Base-by-base conservation (phyloP, 441 rosid species). In the Melastoma candidum region DNA sequence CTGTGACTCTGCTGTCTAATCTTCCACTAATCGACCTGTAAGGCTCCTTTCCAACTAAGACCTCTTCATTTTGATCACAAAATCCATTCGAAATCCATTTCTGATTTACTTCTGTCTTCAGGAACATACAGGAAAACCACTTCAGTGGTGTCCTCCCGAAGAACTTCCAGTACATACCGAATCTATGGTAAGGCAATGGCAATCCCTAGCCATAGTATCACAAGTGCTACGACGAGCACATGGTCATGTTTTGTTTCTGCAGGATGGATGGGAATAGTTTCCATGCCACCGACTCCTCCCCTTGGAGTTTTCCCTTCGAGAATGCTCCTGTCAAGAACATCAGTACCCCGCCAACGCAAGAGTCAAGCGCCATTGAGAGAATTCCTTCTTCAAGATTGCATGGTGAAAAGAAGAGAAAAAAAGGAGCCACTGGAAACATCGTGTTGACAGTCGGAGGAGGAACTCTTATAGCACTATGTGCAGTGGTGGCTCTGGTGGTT, bases 241-340 rank as follows among this genome's bases (percentile, higher is more conserved):
- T 17, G 22, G 7, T 29, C 5, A 32, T 54, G 47, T 32, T 53
- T 51, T 17, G 22, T 50, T 46, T 59, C 27, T 55, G 57, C 66
- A 94, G 99, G 96, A 71, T 93, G 65, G 92, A 84, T 61, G 87
- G 95, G 57, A 93, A 89, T 71, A 57, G 54, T 51, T 93, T 93
- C 66, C 74, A 85, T 22, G 61, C 56, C 59, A 84, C 66, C 53
- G 77, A 72, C 69, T 75, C 82, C 63, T 82, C 85, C 49, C 82
- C 96, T 5, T 93, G 99, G 99, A 72, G 64, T 43, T 78, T 80
- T 71, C 97, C 97, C 47, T 70, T 67, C 71, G 76, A 75, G 44
- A 76, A 59, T 62, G 65, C 63, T 62, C 78, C 85, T 1, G 25
- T 54, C 56, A 57, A 50, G 57, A 86, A 84, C 66, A 76, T 82